Percentiles rank a stretch among this genome's conserved stretches.
phyloP scores from a whole-genome alignment of 2,329 filamentous ascomycete species.

The Lanzia echinophila region DNA sequence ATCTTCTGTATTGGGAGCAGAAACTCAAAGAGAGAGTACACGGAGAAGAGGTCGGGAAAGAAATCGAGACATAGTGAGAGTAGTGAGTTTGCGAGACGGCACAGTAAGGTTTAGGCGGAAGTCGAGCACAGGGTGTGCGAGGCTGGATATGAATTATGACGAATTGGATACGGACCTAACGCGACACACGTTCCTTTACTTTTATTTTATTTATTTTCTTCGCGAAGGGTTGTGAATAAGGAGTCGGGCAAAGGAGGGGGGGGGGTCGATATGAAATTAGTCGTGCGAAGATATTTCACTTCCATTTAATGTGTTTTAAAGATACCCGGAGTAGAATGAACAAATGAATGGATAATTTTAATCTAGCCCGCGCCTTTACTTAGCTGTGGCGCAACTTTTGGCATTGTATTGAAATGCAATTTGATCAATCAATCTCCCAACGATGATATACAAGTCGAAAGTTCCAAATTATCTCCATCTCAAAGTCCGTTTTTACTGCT shows the following conservation, averaged over 20 bases:
- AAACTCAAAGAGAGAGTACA: conserved; percentile 19
- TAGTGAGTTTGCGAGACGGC: conserved; percentile 1
- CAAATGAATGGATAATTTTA: background rate
- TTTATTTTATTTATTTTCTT: background rate
- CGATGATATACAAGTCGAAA: too few species aligned
- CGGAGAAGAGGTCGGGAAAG: conserved; percentile 20
- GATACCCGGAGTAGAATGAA: background rate
- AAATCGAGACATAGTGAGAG: background rate
- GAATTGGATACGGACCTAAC: too few species aligned
- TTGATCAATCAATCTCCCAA: too few species aligned
- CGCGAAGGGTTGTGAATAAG: background rate
- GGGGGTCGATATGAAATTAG: background rate
- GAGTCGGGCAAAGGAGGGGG: background rate
- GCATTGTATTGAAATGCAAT: too few species aligned
- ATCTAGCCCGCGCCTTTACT: too few species aligned
- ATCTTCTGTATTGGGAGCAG: conserved; percentile 25
- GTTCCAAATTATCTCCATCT: too few species aligned
- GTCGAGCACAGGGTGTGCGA: too few species aligned
- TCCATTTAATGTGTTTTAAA: background rate
- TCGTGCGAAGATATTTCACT: background rate
- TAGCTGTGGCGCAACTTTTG: too few species aligned
- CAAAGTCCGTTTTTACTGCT: too few species aligned
- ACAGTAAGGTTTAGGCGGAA: background rate
- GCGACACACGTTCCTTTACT: background rate
- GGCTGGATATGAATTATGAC: background rate